Conservation (phyloP, 306 rosid species). For the Myrica gale region DNA sequence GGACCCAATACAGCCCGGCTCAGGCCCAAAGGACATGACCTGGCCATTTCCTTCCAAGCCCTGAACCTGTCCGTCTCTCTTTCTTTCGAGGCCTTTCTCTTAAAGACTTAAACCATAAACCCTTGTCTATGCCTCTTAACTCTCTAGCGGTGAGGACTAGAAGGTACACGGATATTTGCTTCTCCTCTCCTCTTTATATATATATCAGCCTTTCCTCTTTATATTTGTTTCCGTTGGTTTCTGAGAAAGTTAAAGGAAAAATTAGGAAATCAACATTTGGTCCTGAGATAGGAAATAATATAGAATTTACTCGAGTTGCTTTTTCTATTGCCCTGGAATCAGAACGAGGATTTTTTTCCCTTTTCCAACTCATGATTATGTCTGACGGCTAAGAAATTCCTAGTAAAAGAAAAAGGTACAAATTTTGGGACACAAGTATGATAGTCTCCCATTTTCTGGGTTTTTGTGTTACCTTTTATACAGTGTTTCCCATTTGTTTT, state of each 20-base stretch:
- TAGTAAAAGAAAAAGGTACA: not conserved
- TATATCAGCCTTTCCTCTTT: not conserved
- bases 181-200: not conserved
- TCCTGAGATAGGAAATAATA: not conserved
- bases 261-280: not conserved
- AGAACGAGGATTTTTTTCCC: not conserved
- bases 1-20: not conserved
- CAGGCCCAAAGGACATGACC: not conserved
- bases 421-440: not conserved
- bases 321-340: not conserved
- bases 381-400: not conserved
- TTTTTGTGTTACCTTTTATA: too few species aligned
- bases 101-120: slow-evolving; percentile 2
- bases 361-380: not conserved
- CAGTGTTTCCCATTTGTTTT: not conserved
- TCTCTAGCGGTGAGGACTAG: not conserved
- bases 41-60: not conserved
- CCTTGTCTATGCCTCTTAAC: not conserved
- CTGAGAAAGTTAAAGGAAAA: not conserved
- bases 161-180: not conserved
- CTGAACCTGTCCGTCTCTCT: not conserved
- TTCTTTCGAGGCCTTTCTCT: not conserved
- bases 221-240: not conserved
- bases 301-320: not conserved
- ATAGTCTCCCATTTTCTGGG: not conserved